phyloP scores from a whole-genome alignment of 2,329 filamentous ascomycete species.

The Ciborinia camelliae region DNA sequence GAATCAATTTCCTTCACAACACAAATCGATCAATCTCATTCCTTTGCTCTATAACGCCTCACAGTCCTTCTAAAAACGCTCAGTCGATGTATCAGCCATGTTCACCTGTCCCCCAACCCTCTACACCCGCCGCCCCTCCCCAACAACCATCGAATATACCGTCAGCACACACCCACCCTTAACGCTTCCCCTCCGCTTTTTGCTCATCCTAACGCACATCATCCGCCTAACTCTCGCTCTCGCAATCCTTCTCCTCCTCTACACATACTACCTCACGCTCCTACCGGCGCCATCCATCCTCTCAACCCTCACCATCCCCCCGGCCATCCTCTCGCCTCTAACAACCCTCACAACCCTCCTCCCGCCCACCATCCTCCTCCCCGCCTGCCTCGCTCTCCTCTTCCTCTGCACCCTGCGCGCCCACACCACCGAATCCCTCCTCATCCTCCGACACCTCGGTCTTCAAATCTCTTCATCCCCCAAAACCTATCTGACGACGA shows the following conservation, averaged over 20 bases:
- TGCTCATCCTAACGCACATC: slow-evolving; percentile 45
- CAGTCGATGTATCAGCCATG: slow-evolving; percentile 46
- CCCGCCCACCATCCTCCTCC: slow-evolving; percentile 43
- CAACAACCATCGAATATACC: slow-evolving; percentile 88
- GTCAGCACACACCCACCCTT: slow-evolving; percentile 72
- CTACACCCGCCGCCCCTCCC: slow-evolving; percentile 65
- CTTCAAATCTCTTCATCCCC: slow-evolving; percentile 80
- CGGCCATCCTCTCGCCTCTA: slow-evolving; percentile 35
- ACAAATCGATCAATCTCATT: not conserved
- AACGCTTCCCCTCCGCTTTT: slow-evolving; percentile 47
- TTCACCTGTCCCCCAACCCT: slow-evolving; percentile 59
- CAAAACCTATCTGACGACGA: slow-evolving; percentile 60
- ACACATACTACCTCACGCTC: slow-evolving; percentile 45
- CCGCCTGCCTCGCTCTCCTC: slow-evolving; percentile 40
- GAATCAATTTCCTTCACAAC: not conserved
- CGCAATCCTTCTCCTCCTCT: slow-evolving; percentile 47
- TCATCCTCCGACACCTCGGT: slow-evolving; percentile 83
- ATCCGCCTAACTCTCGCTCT: slow-evolving; percentile 43
- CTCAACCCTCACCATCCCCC: slow-evolving; percentile 31
- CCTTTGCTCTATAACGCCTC: not conserved
- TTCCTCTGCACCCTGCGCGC: slow-evolving; percentile 47
- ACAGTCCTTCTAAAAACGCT: slow-evolving; percentile 17
- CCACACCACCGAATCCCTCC: slow-evolving; percentile 72
- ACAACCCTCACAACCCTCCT: slow-evolving; percentile 37
- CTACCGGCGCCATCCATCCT: slow-evolving; percentile 24